Conservation (phyloP, 2,329 filamentous ascomycete genomes). For the Calonectria crousiana region DNA sequence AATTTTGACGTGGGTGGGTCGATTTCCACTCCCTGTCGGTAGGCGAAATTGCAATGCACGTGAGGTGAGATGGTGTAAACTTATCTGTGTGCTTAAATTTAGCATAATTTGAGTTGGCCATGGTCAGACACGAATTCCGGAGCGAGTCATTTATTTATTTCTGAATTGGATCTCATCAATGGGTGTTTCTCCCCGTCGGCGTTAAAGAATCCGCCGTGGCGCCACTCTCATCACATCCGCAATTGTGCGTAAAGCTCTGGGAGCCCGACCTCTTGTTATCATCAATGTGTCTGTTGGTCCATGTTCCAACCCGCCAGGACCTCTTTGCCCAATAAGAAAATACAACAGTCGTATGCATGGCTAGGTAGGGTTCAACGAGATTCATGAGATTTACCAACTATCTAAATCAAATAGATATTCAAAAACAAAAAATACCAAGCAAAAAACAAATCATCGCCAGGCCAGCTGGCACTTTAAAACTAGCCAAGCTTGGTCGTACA, state of each 20-base stretch:
- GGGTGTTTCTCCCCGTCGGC: neutral
- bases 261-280: neutral
- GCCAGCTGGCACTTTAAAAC: too few relatives aligned
- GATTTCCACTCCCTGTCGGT: neutral
- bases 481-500: too few relatives aligned
- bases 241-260: neutral
- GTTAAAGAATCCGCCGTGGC: neutral
- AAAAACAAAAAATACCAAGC: too few relatives aligned
- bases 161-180: neutral
- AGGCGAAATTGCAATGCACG: neutral
- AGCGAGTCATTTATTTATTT: neutral
- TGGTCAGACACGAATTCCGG: neutral
- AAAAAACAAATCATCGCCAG: too few relatives aligned
- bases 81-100: neutral
- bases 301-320: neutral
- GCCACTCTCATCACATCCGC: neutral
- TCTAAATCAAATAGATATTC: too few relatives aligned
- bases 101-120: too few relatives aligned
- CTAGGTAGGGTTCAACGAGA: too few relatives aligned
- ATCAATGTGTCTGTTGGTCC: neutral
- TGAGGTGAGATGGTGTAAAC: neutral
- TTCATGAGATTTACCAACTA: too few relatives aligned
- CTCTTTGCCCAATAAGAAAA: too few relatives aligned
- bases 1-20: constrained; percentile 1
- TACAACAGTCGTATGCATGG: too few relatives aligned